Evolutionary conservation across 305 asterid genomes (phyloP).

Genomic region (Solanum hybrid): DNA sequence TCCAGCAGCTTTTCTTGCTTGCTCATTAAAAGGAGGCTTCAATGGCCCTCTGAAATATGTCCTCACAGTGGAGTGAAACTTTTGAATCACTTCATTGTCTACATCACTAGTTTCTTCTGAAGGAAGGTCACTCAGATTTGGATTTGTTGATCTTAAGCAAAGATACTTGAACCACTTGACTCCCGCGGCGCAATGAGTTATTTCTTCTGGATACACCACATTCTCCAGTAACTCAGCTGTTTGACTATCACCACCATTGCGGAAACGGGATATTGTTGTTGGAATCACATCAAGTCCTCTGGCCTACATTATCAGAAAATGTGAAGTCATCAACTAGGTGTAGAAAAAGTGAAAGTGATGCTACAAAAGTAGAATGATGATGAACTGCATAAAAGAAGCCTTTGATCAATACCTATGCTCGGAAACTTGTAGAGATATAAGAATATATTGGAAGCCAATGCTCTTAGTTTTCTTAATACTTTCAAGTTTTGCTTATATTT

Average conservation of each 20-base stretch:
- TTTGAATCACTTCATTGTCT: constrained; percentile 36
- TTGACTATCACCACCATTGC: constrained; percentile 73
- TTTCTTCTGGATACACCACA: constrained; percentile 87
- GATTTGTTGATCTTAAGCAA: constrained; percentile 34
- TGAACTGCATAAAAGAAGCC: background rate
- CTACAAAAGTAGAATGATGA: background rate
- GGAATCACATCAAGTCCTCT: constrained; percentile 96
- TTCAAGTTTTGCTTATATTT: background rate
- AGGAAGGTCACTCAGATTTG: constrained; percentile 11
- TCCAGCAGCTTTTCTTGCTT: constrained; percentile 84
- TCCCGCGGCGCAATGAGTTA: constrained; percentile 91
- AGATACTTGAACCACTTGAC: constrained; percentile 85
- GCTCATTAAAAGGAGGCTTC: constrained; percentile 86
- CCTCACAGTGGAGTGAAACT: constrained; percentile 64
- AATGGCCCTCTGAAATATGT: constrained; percentile 79
- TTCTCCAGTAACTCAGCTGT: constrained; percentile 79
- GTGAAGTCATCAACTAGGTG: background rate
- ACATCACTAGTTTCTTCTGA: constrained; percentile 11
- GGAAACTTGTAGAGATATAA: background rate
- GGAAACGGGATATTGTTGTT: constrained; percentile 83
- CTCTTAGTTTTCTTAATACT: background rate
- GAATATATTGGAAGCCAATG: background rate
- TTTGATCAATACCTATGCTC: background rate
- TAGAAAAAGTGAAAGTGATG: background rate
- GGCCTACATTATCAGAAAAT: constrained; percentile 39